Conservation (phyloP, 2,329 filamentous ascomycete genomes). For the Alternaria ventricosa region DNA sequence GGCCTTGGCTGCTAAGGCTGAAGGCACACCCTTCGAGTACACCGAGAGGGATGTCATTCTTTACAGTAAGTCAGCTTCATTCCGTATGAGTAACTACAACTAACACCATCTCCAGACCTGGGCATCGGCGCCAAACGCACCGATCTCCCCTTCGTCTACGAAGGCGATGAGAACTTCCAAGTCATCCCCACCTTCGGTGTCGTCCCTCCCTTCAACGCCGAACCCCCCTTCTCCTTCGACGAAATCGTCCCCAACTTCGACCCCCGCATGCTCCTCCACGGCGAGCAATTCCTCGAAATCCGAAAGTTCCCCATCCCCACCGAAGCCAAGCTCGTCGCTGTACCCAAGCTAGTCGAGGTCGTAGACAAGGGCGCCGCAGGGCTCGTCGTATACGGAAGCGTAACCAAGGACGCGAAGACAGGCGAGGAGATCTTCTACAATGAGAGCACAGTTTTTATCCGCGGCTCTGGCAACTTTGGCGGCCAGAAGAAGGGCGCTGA, state of each 20-base stretch:
- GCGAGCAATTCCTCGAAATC: constrained; percentile 97
- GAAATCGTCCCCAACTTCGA: constrained; percentile 94
- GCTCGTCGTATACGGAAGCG: constrained; percentile 78
- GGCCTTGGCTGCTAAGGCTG: constrained; percentile 73
- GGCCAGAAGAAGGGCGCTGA: constrained; percentile 79
- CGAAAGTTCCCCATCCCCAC: constrained; percentile 92
- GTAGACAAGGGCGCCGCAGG: constrained; percentile 94
- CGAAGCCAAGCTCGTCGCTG: constrained; percentile 74
- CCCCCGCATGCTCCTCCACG: constrained; percentile 98
- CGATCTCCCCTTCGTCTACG: constrained; percentile 86
- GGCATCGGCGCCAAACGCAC: constrained; percentile 90
- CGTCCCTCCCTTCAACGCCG: constrained; percentile 88
- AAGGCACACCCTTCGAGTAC: constrained; percentile 80
- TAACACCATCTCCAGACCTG: constrained; percentile 62
- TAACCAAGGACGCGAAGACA: constrained; percentile 82
- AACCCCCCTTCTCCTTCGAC: constrained; percentile 78
- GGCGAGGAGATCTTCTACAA: constrained; percentile 97
- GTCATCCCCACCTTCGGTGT: constrained; percentile 95
- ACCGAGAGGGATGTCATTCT: constrained; percentile 88
- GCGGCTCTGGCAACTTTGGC: constrained; percentile 88
- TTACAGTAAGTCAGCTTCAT: constrained; percentile 65
- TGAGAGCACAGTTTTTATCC: constrained; percentile 90
- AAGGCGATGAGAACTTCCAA: constrained; percentile 91
- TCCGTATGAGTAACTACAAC: background rate
- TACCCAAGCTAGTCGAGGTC: constrained; percentile 86